A percentile compares a stretch with the other conserved stretches of the same genome.
Conservation (phyloP, 495 filamentous ascomycete genomes). For the Penicillium canariense region DNA sequence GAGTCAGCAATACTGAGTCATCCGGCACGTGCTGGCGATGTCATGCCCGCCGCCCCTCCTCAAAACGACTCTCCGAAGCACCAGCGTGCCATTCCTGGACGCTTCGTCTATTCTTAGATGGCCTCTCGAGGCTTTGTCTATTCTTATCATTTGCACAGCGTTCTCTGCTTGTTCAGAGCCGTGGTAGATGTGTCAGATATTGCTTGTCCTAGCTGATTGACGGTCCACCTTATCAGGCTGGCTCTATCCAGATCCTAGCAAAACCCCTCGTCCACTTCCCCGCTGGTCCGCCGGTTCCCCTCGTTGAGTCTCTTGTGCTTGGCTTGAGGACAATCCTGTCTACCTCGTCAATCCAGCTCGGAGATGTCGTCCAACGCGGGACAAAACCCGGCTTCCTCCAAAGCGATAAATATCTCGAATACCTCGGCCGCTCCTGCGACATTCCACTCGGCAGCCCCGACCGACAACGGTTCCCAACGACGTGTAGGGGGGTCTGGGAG, state of each 20-base stretch:
- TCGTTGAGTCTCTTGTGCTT: not conserved
- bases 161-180: not conserved
- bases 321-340: not conserved
- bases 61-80: not conserved
- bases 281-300: not conserved
- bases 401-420: slow-evolving; percentile 44
- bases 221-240: slow-evolving; percentile 2
- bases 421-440: slow-evolving; percentile 37
- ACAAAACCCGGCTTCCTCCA: slow-evolving; percentile 40
- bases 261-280: not conserved
- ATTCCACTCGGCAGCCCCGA: slow-evolving; percentile 33
- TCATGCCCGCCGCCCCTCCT: slow-evolving; percentile 22
- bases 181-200: slow-evolving; percentile 9
- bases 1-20: slow-evolving; percentile 16
- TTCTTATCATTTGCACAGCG: not conserved
- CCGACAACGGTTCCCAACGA: slow-evolving; percentile 57
- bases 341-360: not conserved
- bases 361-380: slow-evolving; percentile 52
- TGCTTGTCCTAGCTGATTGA: slow-evolving; percentile 1
- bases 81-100: slow-evolving; percentile 9
- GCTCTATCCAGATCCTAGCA: not conserved
- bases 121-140: slow-evolving; percentile 22
- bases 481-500: slow-evolving; percentile 62
- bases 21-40: slow-evolving; percentile 21
- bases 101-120: slow-evolving; percentile 22